Evolutionary conservation across 345 rosid genomes (phyloP), one percentile per base, ranked within the genome.

Genomic region (Arabis hirsuta): DNA sequence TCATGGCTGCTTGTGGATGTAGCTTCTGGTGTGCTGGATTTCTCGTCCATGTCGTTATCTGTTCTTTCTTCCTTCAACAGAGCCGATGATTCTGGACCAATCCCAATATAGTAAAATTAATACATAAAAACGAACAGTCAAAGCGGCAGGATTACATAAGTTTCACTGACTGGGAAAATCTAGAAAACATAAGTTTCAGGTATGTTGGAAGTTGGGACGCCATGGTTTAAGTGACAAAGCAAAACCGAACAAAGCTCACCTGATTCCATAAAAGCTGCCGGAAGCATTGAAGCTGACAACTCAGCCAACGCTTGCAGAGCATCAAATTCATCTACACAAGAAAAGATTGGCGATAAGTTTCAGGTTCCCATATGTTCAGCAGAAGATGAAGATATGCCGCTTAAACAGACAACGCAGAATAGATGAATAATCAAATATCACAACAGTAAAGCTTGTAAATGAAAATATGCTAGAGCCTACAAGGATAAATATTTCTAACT

Each of bases 251-350:
- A 58, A 56, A n/a, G 67, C 81, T 65, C 55, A 86, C 96, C 98
- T 64, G 98, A 88, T 67, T 86, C 95, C 80, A 87, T 72, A 56
- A 81, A 51, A 31, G 91, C 76, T 67, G 56, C 76, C 47, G 87
- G 85, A 73, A 76, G 80, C 77, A 80, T 74, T 79, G 83, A 77
- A 39, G 78, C 76, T 54, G 94, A 92, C 82, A 96, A 68, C 77
- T 90, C 88, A 50, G 94, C 96, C 80, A 90, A 77, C 31, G 91
- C 85, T 72, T 91, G 87, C 50, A 94, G 81, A 54, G 97, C 98
- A 81, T 88, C 86, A 31, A 91, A 81, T 76, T 83, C 92, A 83
- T 80, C 97, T 88, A 69, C 77, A 79, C 72, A 58, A 2, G 67
- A 60, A 72, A 58, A 71, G 11, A 46, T 26, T n/a, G 38, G 44